Base-by-base conservation (phyloP, 495 filamentous ascomycete genomes). In the Podospora australis region DNA sequence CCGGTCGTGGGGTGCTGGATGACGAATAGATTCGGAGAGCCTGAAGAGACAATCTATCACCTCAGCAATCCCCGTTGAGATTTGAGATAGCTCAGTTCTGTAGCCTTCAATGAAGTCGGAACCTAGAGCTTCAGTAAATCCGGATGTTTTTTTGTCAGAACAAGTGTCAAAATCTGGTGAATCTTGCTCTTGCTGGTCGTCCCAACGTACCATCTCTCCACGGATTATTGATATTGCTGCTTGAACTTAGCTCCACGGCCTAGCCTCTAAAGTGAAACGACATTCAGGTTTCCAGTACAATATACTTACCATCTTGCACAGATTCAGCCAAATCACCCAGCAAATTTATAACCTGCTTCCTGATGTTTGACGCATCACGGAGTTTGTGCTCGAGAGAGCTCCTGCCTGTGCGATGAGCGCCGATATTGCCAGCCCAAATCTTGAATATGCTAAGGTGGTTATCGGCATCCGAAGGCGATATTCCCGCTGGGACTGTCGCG, bases 381-480 rank as follows among this genome's bases (percentile, higher is more conserved):
- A 75, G 63, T 2, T 69, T 58, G 44, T 66, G 70, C 22, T 74
- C 70, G 1, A 77, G 61, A 1, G 73, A 77, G 28, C 66, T 70
- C 25, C 59, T 55, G 1, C 61, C 60, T 4, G 35, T 62, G 19
- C 63, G 59, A 47, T 76, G 66, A n/a, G 70, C 71, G 1, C 67
- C 71, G 41, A 74, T 69, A 54, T 73, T 74, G 2, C 47, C 60
- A 8, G 64, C 64, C 72, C 74, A 75, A 4, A 73, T 47, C 39
- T 69, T 66, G 48, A 75, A 65, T 23, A 64, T 53, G 0, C 66
- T 54, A 1, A 62, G 23, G 16, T 70, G 34, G 34, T 36, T 29
- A 11, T 29, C 6, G 26, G 11, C 26, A 6, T 29, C 11, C 6
- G 26, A 11, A 6, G 26, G 26, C 26, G 26, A n/a, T n/a, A n/a